Percentiles rank a stretch among this genome's conserved stretches.
Conservation (phyloP, 257 asterid genomes). For the Solanum ossicruentum region DNA sequence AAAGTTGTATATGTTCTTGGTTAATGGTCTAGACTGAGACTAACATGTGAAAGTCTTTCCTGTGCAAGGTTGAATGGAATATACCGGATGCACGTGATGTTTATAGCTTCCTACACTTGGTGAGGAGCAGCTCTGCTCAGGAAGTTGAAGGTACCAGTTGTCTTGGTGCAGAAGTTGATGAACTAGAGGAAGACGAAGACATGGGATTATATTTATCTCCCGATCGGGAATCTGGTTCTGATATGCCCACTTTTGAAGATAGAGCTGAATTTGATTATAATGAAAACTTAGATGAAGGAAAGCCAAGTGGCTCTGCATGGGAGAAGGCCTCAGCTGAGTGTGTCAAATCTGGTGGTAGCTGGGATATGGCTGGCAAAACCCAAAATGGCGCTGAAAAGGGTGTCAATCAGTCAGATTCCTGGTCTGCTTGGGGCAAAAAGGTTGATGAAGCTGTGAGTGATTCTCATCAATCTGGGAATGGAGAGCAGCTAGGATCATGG, state of each 20-base stretch:
- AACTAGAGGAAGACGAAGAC: constrained; percentile 49
- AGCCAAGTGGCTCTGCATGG: constrained; percentile 16
- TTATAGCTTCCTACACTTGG: constrained; percentile 75
- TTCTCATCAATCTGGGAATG: not conserved
- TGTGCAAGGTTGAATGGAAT: constrained; percentile 45
- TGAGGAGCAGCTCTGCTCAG: constrained; percentile 38
- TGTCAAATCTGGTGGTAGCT: constrained; percentile 8
- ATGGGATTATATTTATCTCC: constrained; percentile 60
- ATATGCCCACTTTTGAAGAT: constrained; percentile 72
- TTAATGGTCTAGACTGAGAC: not conserved
- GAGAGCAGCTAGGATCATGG: constrained; percentile 3
- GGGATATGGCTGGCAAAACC: constrained; percentile 2
- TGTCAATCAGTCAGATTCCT: not conserved
- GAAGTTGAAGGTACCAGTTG: constrained; percentile 52
- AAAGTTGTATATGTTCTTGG: not conserved
- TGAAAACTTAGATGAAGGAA: constrained; percentile 6
- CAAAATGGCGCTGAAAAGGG: not conserved
- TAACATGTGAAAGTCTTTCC: not conserved
- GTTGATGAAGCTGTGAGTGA: not conserved
- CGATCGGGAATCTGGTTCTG: constrained; percentile 46
- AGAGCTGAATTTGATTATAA: constrained; percentile 26
- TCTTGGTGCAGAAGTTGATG: constrained; percentile 71
- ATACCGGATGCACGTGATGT: constrained; percentile 50
- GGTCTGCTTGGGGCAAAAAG: constrained; percentile 36
- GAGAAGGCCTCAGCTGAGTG: constrained; percentile 7